These are phyloP conservation scores for Suillus luteus DNA, from an alignment of 768 basidiomycete genomes.

Conservation along the genomic window DNA sequence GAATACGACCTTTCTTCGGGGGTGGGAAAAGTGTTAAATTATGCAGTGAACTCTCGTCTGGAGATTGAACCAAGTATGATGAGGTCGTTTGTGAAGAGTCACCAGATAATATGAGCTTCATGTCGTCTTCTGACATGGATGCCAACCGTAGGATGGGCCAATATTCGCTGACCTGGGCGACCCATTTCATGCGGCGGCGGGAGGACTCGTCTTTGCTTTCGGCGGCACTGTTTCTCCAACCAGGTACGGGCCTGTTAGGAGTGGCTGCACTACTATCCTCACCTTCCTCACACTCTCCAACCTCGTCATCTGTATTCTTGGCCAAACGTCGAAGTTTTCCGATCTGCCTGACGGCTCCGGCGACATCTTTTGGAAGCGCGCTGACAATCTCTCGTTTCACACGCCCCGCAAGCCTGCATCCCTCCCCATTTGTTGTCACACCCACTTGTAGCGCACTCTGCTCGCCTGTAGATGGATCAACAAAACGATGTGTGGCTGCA, in stretches of 20 bases:
- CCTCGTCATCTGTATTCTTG: constrained; percentile 22
- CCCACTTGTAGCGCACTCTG: constrained; percentile 69
- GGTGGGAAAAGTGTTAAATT: constrained; percentile 20
- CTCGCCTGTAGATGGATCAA: constrained; percentile 45
- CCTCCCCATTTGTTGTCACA: constrained; percentile 89
- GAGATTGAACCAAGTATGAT: constrained; percentile 30
- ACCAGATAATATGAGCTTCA: constrained; percentile 54
- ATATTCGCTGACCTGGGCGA: constrained; percentile 95
- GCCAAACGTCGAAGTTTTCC: constrained; percentile 67
- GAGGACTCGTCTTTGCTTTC: constrained; percentile 49
- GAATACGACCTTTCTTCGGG: constrained; percentile 62
- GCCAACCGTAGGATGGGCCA: constrained; percentile 85
- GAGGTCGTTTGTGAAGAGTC: not conserved
- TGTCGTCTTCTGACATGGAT: constrained; percentile 63
- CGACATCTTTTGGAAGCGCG: constrained; percentile 69
- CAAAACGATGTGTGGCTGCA: constrained; percentile 81
- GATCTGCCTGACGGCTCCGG: constrained; percentile 72
- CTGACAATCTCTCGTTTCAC: constrained; percentile 83
- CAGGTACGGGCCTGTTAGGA: constrained; percentile 71
- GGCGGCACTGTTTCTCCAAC: constrained; percentile 35
- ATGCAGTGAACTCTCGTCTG: constrained; percentile 32
- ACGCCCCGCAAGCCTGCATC: constrained; percentile 81
- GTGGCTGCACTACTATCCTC: constrained; percentile 59
- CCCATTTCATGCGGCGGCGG: constrained; percentile 83
- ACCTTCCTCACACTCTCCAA: constrained; percentile 43